phyloP scores from a whole-genome alignment of 2,329 filamentous ascomycete species.

The Nothomitra cinnamomea region DNA sequence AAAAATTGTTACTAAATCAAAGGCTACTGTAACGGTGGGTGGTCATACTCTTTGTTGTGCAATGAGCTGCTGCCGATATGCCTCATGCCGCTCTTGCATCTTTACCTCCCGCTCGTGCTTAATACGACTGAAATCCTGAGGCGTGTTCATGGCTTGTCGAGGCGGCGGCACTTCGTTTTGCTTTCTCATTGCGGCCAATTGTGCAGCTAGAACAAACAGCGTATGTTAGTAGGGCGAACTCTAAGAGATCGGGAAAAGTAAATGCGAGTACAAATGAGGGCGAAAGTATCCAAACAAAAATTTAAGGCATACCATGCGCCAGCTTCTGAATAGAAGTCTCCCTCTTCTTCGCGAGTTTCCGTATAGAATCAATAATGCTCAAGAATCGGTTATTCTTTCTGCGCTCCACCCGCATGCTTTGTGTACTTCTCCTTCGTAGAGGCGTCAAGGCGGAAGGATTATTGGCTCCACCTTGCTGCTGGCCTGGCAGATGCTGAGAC shows the following conservation, averaged over 20 bases:
- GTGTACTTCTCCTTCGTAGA: slow-evolving; percentile 50
- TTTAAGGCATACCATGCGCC: slow-evolving; percentile 43
- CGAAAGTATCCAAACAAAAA: slow-evolving; percentile 14
- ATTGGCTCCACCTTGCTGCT: slow-evolving; percentile 32
- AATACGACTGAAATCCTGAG: slow-evolving; percentile 76
- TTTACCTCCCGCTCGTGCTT: slow-evolving; percentile 75
- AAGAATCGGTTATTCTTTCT: slow-evolving; percentile 75
- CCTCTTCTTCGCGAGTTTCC: slow-evolving; percentile 85
- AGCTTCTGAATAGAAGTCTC: slow-evolving; percentile 77
- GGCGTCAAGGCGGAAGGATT: slow-evolving; percentile 35
- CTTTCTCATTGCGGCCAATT: slow-evolving; percentile 66
- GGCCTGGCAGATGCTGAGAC: slow-evolving; percentile 36
- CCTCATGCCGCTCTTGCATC: slow-evolving; percentile 36
- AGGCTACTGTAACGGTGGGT: neutral
- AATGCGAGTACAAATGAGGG: slow-evolving; percentile 24
- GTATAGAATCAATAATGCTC: slow-evolving; percentile 82
- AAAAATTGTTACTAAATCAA: slow-evolving; percentile 15
- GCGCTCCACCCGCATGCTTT: slow-evolving; percentile 70
- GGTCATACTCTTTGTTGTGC: slow-evolving; percentile 32
- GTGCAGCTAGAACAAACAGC: slow-evolving; percentile 20
- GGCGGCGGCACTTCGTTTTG: slow-evolving; percentile 50
- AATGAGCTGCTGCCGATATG: slow-evolving; percentile 46
- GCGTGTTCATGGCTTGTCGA: slow-evolving; percentile 49
- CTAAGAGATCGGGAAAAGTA: neutral
- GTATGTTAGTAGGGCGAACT: neutral